phyloP scores from a whole-genome alignment of 202 grass and related monocot genomes.

The Dendrocalamus latiflorus region DNA sequence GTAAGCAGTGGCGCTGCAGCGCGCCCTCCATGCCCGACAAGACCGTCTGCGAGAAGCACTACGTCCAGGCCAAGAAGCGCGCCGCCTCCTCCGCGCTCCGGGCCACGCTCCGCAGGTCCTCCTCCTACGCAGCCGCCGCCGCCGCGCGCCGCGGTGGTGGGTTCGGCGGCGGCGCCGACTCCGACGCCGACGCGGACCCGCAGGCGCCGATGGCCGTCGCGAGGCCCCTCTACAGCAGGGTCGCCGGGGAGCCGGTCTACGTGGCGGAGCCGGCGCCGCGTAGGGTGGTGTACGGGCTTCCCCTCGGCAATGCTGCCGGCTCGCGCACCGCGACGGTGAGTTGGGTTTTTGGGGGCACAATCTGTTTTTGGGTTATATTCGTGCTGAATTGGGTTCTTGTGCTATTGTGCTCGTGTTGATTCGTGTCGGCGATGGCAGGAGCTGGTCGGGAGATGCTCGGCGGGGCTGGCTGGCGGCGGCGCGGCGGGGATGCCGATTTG shows the following conservation, averaged over 20 bases:
- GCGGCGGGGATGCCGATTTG: conserved; percentile 32
- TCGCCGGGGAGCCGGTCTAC: conserved; percentile 45
- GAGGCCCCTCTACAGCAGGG: conserved; percentile 41
- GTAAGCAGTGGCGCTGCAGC: conserved; percentile 99
- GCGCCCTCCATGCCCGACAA: too few species aligned
- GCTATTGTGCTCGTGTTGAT: neutral
- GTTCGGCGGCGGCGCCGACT: conserved; percentile 6
- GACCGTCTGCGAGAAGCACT: conserved; percentile 97
- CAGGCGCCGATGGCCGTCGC: conserved; percentile 39
- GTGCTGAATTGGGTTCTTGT: neutral
- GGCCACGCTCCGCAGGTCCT: conserved; percentile 57
- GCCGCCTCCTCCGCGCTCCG: conserved; percentile 81
- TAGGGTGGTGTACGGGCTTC: neutral
- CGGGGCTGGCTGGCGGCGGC: neutral
- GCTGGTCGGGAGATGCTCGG: conserved; percentile 34
- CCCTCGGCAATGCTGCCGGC: conserved; percentile 13
- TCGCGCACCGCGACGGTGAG: conserved; percentile 27
- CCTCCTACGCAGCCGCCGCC: neutral
- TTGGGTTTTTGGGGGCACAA: neutral
- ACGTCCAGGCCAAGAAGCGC: conserved; percentile 94
- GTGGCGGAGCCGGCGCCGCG: conserved; percentile 45
- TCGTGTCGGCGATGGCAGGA: conserved; percentile 27
- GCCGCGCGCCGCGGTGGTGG: neutral
- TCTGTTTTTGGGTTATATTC: neutral
- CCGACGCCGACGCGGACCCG: neutral